Conservation (phyloP, 768 basidiomycete genomes). For the Agaricus subrufescens region DNA sequence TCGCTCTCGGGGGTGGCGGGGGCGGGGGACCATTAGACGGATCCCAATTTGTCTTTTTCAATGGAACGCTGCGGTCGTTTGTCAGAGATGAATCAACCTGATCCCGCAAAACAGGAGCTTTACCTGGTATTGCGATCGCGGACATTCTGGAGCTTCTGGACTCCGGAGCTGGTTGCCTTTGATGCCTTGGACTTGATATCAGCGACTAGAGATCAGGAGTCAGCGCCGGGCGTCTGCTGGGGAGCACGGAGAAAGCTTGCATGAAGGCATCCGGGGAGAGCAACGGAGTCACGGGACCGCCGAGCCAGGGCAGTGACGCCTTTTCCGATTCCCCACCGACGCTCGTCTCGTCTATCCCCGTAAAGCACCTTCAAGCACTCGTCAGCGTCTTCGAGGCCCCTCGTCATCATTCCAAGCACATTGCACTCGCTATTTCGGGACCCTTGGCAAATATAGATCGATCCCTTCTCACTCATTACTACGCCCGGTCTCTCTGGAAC, state of each 20-base stretch:
- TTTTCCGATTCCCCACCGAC: background rate
- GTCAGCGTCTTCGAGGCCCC: background rate
- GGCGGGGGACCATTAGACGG: slow-evolving; percentile 50
- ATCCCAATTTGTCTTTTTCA: slow-evolving; percentile 64
- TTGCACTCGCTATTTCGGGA: background rate
- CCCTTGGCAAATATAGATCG: background rate
- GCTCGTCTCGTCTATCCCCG: background rate
- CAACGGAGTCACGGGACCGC: slow-evolving; percentile 3
- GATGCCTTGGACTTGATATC: slow-evolving; percentile 63
- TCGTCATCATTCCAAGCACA: background rate
- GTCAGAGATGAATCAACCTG: background rate
- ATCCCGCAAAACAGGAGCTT: background rate
- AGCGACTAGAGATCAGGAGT: slow-evolving; percentile 36
- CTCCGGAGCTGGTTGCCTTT: slow-evolving; percentile 54
- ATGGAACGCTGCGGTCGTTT: slow-evolving; percentile 37
- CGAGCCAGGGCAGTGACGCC: background rate
- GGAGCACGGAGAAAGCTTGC: slow-evolving; percentile 17
- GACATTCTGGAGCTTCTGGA: slow-evolving; percentile 47
- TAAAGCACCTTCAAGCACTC: background rate
- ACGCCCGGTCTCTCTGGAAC: slow-evolving; percentile 8
- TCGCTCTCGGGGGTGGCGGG: slow-evolving; percentile 39
- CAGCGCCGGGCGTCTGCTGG: slow-evolving; percentile 2
- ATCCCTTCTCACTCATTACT: background rate
- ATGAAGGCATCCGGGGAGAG: slow-evolving; percentile 25
- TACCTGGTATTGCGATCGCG: slow-evolving; percentile 53